Conservation (phyloP, 2,329 filamentous ascomycete genomes). For the Pochonia chlamydosporia region DNA sequence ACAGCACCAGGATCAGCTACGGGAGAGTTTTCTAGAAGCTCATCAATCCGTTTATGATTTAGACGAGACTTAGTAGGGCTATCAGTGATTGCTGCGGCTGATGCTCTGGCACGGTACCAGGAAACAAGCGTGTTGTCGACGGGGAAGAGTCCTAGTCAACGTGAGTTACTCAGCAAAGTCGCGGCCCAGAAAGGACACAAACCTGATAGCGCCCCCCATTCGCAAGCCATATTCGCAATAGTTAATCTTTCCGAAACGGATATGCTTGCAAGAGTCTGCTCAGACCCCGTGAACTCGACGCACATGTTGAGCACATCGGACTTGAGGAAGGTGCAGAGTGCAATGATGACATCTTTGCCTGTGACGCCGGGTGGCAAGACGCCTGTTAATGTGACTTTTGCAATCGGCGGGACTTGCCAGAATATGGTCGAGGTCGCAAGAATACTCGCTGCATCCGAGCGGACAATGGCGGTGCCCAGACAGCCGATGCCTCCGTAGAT, state of each 20-base stretch:
- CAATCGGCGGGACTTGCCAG: conserved; percentile 81
- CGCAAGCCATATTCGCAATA: conserved; percentile 75
- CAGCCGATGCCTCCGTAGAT: conserved; percentile 76
- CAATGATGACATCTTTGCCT: conserved; percentile 91
- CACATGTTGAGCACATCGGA: conserved; percentile 88
- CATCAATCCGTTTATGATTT: conserved; percentile 66
- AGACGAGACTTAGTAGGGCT: conserved; percentile 49
- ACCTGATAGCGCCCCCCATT: conserved; percentile 64
- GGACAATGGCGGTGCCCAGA: conserved; percentile 71
- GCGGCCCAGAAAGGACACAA: not conserved
- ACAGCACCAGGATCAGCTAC: conserved; percentile 68
- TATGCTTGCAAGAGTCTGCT: conserved; percentile 55
- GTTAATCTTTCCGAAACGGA: conserved; percentile 68
- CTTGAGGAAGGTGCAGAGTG: conserved; percentile 78
- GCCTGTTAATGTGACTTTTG: conserved; percentile 69
- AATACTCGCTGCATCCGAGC: conserved; percentile 77
- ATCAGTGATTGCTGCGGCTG: conserved; percentile 57
- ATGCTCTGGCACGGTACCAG: conserved; percentile 76
- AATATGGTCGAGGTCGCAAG: conserved; percentile 74
- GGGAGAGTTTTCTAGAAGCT: conserved; percentile 61
- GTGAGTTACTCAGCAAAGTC: not conserved
- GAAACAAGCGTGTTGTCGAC: conserved; percentile 65
- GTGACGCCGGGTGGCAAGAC: conserved; percentile 67
- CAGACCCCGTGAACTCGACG: conserved; percentile 79
- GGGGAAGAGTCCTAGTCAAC: conserved; percentile 52